These are phyloP conservation scores for Erodium texanum DNA, from an alignment of 441 rosid genomes.

Conservation along the genomic window DNA sequence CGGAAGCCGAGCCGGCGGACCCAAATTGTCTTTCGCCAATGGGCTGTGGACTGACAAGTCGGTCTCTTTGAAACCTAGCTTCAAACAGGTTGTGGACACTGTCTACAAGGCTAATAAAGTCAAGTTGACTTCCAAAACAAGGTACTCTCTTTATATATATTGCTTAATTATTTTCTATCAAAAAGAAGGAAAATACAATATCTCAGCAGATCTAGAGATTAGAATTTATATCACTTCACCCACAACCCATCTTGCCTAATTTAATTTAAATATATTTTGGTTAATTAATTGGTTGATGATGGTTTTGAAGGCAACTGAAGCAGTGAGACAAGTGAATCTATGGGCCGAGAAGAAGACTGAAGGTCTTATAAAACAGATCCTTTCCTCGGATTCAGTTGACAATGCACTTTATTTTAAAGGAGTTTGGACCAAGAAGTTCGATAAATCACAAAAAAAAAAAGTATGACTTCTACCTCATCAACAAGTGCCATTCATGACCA, in stretches of 20 bases:
- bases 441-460: constrained; percentile 46
- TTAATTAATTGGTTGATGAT: background rate
- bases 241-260: too few relatives aligned
- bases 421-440: constrained; percentile 66
- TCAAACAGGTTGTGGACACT: too few relatives aligned
- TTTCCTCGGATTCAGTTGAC: constrained; percentile 53
- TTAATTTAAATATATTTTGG: too few relatives aligned
- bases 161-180: too few relatives aligned
- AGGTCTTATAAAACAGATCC: constrained; percentile 62
- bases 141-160: too few relatives aligned
- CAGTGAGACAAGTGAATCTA: constrained; percentile 44
- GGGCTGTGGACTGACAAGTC: too few relatives aligned
- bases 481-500: constrained; percentile 60
- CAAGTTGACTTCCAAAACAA: too few relatives aligned
- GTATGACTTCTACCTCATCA: constrained; percentile 56
- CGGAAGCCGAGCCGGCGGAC: constrained; percentile 35
- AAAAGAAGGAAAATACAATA: too few relatives aligned
- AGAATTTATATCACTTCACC: too few relatives aligned
- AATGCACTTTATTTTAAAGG: constrained; percentile 81
- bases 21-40: constrained; percentile 7
- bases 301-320: constrained; percentile 48
- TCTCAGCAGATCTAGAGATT: too few relatives aligned
- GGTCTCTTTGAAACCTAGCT: too few relatives aligned
- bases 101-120: too few relatives aligned
- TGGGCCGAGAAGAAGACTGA: constrained; percentile 67